Conservation (phyloP, 306 rosid genomes). For the Carpinus viminea region DNA sequence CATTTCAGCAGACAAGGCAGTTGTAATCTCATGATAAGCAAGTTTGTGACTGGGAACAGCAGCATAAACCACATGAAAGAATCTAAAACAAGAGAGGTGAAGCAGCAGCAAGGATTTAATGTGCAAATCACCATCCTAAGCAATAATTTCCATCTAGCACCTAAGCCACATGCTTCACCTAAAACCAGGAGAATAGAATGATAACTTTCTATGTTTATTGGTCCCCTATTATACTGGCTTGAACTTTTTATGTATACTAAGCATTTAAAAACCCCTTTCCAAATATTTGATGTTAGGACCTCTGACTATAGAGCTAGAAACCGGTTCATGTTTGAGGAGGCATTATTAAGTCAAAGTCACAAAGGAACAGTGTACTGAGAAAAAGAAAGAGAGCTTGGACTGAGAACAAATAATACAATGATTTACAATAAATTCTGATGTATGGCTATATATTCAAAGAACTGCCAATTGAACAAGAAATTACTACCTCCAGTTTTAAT, state of each 20-base stretch:
- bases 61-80: neutral
- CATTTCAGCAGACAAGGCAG: constrained; percentile 35
- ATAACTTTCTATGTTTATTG: neutral
- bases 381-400: neutral
- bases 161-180: neutral
- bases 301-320: neutral
- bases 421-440: neutral
- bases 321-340: neutral
- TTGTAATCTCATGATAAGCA: constrained; percentile 9
- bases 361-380: neutral
- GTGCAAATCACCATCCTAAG: neutral
- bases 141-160: neutral
- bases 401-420: neutral
- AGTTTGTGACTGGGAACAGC: neutral
- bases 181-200: neutral
- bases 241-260: neutral
- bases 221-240: neutral
- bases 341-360: neutral
- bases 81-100: neutral
- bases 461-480: neutral
- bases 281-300: neutral
- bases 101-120: neutral
- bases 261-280: neutral
- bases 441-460: neutral
- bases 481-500: neutral